These are phyloP conservation scores for Candida silvatica DNA, from an alignment of 805 yeast species.

Conservation along the genomic window DNA sequence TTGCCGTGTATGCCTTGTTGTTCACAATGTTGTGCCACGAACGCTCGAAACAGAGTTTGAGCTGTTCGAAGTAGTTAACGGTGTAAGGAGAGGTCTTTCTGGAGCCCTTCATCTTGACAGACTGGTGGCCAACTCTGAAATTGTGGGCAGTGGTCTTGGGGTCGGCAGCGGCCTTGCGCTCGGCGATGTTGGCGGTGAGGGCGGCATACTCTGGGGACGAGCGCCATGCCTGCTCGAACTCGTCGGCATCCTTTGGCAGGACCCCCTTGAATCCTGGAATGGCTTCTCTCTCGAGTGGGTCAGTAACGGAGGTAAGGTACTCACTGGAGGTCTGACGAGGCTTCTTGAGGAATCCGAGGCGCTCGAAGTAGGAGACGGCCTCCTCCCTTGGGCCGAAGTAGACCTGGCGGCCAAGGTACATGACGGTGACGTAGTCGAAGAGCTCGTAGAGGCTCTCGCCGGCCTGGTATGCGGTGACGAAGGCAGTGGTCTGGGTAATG, in stretches of 20 bases:
- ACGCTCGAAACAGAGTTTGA: constrained; percentile 42
- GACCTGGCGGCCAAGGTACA: constrained; percentile 53
- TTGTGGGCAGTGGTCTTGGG: constrained; percentile 25
- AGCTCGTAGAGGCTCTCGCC: constrained; percentile 51
- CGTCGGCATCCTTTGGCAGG: constrained; percentile 50
- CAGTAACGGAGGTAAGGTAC: constrained; percentile 58
- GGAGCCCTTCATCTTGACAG: constrained; percentile 31
- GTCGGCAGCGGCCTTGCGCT: constrained; percentile 23
- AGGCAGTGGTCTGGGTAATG: constrained; percentile 42
- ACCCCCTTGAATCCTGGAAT: constrained; percentile 39
- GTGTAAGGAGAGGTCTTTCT: constrained; percentile 26
- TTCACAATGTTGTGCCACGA: constrained; percentile 46
- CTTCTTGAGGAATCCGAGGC: constrained; percentile 56
- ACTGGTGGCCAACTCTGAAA: constrained; percentile 21
- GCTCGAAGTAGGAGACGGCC: constrained; percentile 44
- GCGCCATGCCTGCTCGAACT: constrained; percentile 50
- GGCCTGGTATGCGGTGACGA: constrained; percentile 60
- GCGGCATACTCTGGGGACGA: constrained; percentile 43
- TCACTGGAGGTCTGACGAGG: constrained; percentile 61
- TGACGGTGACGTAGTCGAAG: constrained; percentile 50
- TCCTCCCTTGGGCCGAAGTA: constrained; percentile 44
- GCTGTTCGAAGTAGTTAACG: constrained; percentile 41
- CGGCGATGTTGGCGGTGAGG: constrained; percentile 28
- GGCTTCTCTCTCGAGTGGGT: constrained; percentile 47
- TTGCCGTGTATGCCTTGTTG: constrained; percentile 46